These are phyloP conservation scores for Musa balbisiana DNA, from an alignment of 202 grass and related monocot genomes.

Conservation along the genomic window DNA sequence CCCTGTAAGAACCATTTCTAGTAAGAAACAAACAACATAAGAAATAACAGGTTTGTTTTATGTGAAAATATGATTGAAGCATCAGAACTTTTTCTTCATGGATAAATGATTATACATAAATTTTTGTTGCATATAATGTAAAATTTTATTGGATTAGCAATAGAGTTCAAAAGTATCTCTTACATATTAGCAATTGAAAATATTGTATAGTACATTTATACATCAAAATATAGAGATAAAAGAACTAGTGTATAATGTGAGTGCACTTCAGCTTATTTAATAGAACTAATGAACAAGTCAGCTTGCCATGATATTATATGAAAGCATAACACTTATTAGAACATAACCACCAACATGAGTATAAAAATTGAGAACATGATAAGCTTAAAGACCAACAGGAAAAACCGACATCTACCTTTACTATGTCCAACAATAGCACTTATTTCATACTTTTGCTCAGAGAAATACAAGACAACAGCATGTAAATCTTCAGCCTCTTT, in stretches of 20 bases:
- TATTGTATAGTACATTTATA: background rate
- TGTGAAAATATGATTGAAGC: background rate
- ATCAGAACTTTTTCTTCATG: background rate
- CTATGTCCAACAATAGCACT: constrained; percentile 77
- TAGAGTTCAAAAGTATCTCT: background rate
- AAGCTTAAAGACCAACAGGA: background rate
- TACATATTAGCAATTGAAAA: background rate
- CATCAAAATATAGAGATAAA: background rate
- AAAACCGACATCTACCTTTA: constrained; percentile 40
- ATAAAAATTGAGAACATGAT: background rate
- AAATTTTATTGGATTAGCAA: background rate
- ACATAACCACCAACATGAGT: background rate
- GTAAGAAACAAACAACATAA: background rate
- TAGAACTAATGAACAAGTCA: background rate
- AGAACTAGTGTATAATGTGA: background rate
- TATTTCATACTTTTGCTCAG: constrained; percentile 56
- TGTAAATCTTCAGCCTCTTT: constrained; percentile 72
- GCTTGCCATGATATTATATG: background rate
- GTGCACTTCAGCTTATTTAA: background rate
- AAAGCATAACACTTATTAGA: background rate
- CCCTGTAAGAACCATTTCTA: constrained; percentile 32
- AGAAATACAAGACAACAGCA: constrained; percentile 51
- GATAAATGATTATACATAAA: background rate
- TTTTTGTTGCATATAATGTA: background rate
- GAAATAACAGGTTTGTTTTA: background rate